Base-by-base conservation (phyloP, 169 alveolate genomes). In the Plasmodium vivax region DNA sequence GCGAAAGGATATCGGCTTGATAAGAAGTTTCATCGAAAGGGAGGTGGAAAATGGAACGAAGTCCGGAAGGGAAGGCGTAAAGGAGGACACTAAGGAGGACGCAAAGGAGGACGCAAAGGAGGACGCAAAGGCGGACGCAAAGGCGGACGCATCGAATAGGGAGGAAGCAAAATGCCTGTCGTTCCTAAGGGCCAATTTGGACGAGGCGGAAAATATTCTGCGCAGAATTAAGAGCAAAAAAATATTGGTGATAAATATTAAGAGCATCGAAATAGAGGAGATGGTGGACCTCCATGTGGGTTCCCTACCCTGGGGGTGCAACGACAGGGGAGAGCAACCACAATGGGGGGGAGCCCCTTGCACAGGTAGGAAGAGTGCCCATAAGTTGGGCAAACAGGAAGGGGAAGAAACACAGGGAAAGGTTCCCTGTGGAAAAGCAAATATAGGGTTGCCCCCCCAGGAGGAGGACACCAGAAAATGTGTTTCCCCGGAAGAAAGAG, bases 161-260 rank as follows among this genome's bases (percentile, higher is more conserved):
- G 51, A 80, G 30, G 80, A 38, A 12, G 80, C n/a, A 30, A 41
- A 45, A 54, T 80, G 75, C 62, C 8, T 90, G 80, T 56, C 71
- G 2, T 90, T 38, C 82, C 27, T 90, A 16, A 4, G 41, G 19
- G 9, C 80, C 68, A 62, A 81, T 54, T 80, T 90, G 1, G 83
- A 80, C 82, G 83, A 90, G 3, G 56, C 94, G 10, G 73, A 90
- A 58, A 72, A 90, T 19, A 56, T 90, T 56, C 12, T 79, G 23
- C 32, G 72, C 7, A 90, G 71, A 23, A 30, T 90, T 12, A 62
- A 38, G 4, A 71, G 79, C 38, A 38, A 90, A 36, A 90, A 90
- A 80, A 80, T 90, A n/a, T 41, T 90, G 43, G 9, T 80, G n/a
- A 80, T 90, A 41, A 90, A 90, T 68, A 51, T 90, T 80, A 90